Evolutionary conservation across 768 basidiomycete species (phyloP).

Genomic region (Naganishia vishniacii): DNA sequence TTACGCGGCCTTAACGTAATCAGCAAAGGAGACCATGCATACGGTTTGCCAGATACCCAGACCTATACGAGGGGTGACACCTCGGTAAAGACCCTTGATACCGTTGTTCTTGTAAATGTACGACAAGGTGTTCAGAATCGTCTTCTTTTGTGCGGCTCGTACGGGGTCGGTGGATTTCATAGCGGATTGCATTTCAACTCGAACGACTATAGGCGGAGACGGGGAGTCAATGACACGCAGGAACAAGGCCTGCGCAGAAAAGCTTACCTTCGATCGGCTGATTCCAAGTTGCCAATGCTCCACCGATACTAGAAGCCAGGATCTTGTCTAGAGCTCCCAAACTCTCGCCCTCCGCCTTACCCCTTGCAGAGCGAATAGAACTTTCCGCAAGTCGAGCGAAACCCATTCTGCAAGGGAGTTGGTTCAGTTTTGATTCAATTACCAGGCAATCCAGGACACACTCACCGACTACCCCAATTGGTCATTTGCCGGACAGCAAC

Average conservation of each 20-base stretch:
- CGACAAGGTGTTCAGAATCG: conserved; percentile 80
- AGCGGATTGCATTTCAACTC: conserved; percentile 93
- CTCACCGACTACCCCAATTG: conserved; percentile 51
- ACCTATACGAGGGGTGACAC: conserved; percentile 92
- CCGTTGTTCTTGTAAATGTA: conserved; percentile 97
- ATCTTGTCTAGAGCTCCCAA: conserved; percentile 80
- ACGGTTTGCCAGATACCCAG: conserved; percentile 55
- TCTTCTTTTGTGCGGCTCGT: conserved; percentile 72
- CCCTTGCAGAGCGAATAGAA: conserved; percentile 67
- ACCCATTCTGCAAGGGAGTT: conserved; percentile 66
- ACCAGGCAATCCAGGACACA: not conserved
- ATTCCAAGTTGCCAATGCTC: conserved; percentile 97
- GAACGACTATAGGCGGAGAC: conserved; percentile 28
- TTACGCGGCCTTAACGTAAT: conserved; percentile 72
- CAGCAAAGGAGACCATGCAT: conserved; percentile 98
- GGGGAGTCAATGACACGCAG: not conserved
- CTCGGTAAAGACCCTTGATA: conserved; percentile 90
- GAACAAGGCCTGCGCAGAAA: not conserved
- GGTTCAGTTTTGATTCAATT: not conserved
- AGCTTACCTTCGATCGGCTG: conserved; percentile 95
- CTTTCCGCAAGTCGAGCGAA: conserved; percentile 88
- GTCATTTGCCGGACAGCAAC: conserved; percentile 52
- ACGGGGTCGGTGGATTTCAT: conserved; percentile 70
- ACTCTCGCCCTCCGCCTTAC: conserved; percentile 70
- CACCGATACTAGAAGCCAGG: conserved; percentile 73